A percentile compares a stretch with the other conserved stretches of the same genome.
Evolutionary conservation across 805 yeast genomes (phyloP).

Genomic region (Cyberlindnera sargentensis): DNA sequence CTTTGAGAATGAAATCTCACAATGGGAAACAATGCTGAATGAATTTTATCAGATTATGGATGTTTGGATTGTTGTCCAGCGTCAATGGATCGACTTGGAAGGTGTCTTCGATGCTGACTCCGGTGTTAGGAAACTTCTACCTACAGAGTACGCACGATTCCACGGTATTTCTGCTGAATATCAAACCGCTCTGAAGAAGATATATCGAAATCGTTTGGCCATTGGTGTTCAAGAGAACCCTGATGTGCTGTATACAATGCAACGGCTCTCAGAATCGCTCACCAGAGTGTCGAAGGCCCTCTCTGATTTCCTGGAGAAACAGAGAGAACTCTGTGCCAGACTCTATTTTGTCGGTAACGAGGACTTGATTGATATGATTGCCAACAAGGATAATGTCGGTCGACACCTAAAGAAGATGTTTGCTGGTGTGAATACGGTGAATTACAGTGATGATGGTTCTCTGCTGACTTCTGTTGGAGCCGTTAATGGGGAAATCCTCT

Average conservation of each 20-base stretch:
- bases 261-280: constrained; percentile 49
- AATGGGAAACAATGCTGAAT: constrained; percentile 52
- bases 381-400: constrained; percentile 51
- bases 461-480: constrained; percentile 46
- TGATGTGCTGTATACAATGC: constrained; percentile 40
- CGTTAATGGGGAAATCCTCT: constrained; percentile 55
- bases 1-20: constrained; percentile 51
- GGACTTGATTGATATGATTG: constrained; percentile 77
- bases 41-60: constrained; percentile 46
- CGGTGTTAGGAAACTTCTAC: constrained; percentile 57
- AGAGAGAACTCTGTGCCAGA: constrained; percentile 71
- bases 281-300: constrained; percentile 55
- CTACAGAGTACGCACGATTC: constrained; percentile 64
- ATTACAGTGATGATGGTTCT: constrained; percentile 26
- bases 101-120: constrained; percentile 63
- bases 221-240: constrained; percentile 49
- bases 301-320: constrained; percentile 71
- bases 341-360: constrained; percentile 88
- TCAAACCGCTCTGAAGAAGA: constrained; percentile 40
- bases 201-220: constrained; percentile 41
- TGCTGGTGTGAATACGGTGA: constrained; percentile 47
- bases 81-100: constrained; percentile 81
- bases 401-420: constrained; percentile 67
- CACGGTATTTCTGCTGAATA: constrained; percentile 56
- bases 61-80: constrained; percentile 76